These are phyloP conservation scores for Suillus fuscotomentosus DNA, from an alignment of 768 basidiomycete species.

Conservation along the genomic window DNA sequence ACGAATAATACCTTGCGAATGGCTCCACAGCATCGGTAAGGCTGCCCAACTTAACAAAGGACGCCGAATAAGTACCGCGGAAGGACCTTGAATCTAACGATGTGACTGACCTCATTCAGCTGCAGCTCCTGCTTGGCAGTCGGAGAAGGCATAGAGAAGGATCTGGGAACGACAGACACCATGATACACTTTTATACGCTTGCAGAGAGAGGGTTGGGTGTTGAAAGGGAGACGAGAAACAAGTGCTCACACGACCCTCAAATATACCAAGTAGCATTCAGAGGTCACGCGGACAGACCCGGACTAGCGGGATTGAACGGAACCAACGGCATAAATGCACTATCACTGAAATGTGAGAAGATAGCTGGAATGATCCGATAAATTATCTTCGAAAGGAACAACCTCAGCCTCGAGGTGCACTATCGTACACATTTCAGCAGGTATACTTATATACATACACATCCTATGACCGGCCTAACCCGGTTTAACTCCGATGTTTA, in stretches of 20 bases:
- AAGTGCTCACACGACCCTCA: conserved; percentile 15
- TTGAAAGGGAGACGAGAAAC: conserved; percentile 1
- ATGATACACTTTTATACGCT: conserved; percentile 22
- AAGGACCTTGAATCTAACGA: not conserved
- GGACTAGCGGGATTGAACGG: conserved; percentile 16
- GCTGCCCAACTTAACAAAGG: conserved; percentile 43
- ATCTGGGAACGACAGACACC: conserved; percentile 28
- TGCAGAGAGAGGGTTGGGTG: conserved; percentile 10
- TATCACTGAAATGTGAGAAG: not conserved
- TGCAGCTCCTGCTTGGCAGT: conserved; percentile 24
- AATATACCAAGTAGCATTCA: conserved; percentile 3
- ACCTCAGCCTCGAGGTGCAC: conserved; percentile 1
- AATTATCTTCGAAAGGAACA: not conserved
- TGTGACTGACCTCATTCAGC: conserved; percentile 36
- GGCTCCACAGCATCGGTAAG: conserved; percentile 57
- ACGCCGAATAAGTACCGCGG: conserved; percentile 5
- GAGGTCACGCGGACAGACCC: conserved; percentile 16
- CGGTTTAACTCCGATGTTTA: not conserved
- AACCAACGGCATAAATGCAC: conserved; percentile 2
- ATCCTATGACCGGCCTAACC: not conserved
- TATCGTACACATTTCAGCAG: not conserved
- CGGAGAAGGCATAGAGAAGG: conserved; percentile 7
- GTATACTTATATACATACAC: not conserved
- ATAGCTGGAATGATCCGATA: not conserved
- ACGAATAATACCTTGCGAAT: conserved; percentile 50